A percentile compares a stretch with the other conserved stretches of the same genome.
These are phyloP conservation scores for Pestalotiopsis sp. DNA, from an alignment of 2,329 filamentous ascomycete species.

Conservation along the genomic window DNA sequence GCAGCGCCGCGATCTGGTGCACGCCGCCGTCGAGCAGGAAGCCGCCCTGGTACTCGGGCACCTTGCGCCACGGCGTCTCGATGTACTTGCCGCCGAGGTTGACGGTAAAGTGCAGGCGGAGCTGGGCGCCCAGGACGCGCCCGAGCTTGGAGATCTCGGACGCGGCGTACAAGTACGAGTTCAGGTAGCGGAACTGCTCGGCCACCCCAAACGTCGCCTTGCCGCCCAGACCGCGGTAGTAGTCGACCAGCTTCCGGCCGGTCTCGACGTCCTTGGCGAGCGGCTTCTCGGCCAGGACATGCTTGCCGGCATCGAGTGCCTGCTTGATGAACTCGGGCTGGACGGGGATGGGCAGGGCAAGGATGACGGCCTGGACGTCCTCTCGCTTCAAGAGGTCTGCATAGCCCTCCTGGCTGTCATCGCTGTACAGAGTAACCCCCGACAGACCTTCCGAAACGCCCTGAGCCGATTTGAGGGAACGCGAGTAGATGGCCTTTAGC, in stretches of 20 bases:
- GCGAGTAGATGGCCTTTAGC: constrained; percentile 60
- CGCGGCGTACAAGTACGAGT: constrained; percentile 54
- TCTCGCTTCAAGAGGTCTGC: constrained; percentile 46
- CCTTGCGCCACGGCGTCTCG: constrained; percentile 65
- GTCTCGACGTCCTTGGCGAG: constrained; percentile 60
- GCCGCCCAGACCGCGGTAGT: constrained; percentile 32
- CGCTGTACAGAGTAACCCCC: constrained; percentile 30
- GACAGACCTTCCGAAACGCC: constrained; percentile 26
- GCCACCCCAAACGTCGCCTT: constrained; percentile 61
- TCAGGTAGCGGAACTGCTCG: constrained; percentile 73
- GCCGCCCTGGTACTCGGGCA: constrained; percentile 72
- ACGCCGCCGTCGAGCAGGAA: constrained; percentile 79
- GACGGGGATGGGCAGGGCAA: constrained; percentile 58
- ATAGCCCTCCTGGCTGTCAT: constrained; percentile 32
- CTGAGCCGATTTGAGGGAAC: constrained; percentile 51
- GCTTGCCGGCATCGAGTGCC: constrained; percentile 66
- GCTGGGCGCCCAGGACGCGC: constrained; percentile 54
- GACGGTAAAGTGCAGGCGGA: constrained; percentile 39
- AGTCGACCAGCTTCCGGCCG: constrained; percentile 42
- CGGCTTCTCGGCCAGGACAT: constrained; percentile 72
- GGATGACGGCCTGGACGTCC: constrained; percentile 47
- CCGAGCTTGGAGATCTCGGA: constrained; percentile 54
- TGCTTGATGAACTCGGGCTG: constrained; percentile 62
- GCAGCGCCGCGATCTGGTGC: constrained; percentile 67
- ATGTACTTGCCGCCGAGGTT: constrained; percentile 46